Evolutionary conservation across 139 green algal genomes (phyloP), one percentile per base, ranked within the genome.

Genomic region (Chlamydomonas schloesseri): DNA sequence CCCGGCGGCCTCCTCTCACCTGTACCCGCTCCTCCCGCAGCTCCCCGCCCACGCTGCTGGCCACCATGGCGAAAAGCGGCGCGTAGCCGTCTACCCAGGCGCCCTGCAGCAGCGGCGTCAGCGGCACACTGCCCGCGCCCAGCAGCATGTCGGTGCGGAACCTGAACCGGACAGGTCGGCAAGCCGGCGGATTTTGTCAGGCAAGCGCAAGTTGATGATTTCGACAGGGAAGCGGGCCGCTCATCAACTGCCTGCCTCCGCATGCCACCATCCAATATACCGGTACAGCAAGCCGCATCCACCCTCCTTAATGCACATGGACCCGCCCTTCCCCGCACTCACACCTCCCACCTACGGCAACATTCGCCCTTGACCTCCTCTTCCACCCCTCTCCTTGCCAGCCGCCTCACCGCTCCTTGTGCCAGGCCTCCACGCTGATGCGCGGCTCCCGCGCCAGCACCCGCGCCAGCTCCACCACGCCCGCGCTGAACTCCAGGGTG

Each of bases 1-100:
- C 15, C 13, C 53, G 53, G 53, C 14, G 14, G 13, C 14, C 53
- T 60, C 53, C 20, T 11, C 68, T 17, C n/a, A 85, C 79, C 88
- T 91, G 83, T 58, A 91, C 89, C 13, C 86, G 76, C 72, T 93
- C 87, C 89, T 92, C 84, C n/a, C 33, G 69, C 53, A 79, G 55
- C 31, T 85, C 64, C 29, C 65, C 79, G 21, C 21, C 65, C 14
- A 36, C 50, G 4, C 33, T n/a, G 65, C 31, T 76, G 65, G 53
- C 69, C 72, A 92, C 82, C 17, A 91, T 46, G 1, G 90, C 91
- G 58, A 89, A 88, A 23, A 95, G 90, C 29, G 93, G 90, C 37
- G 90, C 93, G 71, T 93, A 93, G 21, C 93, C 91, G 55, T 95
- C 93, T 81, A 94, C 90, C 93, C 91, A 94, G 58, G 84, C 89